Evolutionary conservation across 2,329 filamentous ascomycete species (phyloP).

Genomic region (Penicillium rolfsii): DNA sequence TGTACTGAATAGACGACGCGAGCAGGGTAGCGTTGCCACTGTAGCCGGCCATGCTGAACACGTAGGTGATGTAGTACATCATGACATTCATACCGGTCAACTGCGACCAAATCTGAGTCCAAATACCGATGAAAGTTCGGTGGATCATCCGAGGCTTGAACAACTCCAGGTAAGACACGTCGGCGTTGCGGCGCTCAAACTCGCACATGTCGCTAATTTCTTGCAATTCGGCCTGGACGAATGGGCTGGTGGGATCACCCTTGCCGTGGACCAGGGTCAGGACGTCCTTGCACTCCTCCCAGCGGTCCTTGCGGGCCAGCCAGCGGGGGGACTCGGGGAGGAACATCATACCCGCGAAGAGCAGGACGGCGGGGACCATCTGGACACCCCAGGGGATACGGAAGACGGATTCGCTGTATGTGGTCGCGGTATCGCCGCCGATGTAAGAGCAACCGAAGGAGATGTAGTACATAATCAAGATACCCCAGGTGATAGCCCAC

Average conservation of each 20-base stretch:
- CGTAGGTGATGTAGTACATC: slow-evolving; percentile 73
- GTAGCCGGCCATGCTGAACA: slow-evolving; percentile 74
- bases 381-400: slow-evolving; percentile 68
- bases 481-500: slow-evolving; percentile 74
- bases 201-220: slow-evolving; percentile 75
- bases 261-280: slow-evolving; percentile 64
- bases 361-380: slow-evolving; percentile 62
- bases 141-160: slow-evolving; percentile 75
- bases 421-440: slow-evolving; percentile 41
- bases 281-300: slow-evolving; percentile 56
- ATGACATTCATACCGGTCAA: slow-evolving; percentile 76
- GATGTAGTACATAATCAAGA: slow-evolving; percentile 71
- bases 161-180: slow-evolving; percentile 72
- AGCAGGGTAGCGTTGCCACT: slow-evolving; percentile 62
- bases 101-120: slow-evolving; percentile 76
- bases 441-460: slow-evolving; percentile 65
- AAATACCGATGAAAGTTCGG: slow-evolving; percentile 70
- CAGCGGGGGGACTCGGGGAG: slow-evolving; percentile 64
- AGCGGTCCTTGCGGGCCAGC: slow-evolving; percentile 65
- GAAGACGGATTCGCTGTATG: slow-evolving; percentile 57
- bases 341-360: slow-evolving; percentile 59
- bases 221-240: slow-evolving; percentile 68
- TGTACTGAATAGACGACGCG: slow-evolving; percentile 71
- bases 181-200: slow-evolving; percentile 70
- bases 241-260: slow-evolving; percentile 65